A percentile compares a stretch with the other conserved stretches of the same genome.
phyloP scores from a whole-genome alignment of 345 rosid genomes.

The Schrenkiella parvula region DNA sequence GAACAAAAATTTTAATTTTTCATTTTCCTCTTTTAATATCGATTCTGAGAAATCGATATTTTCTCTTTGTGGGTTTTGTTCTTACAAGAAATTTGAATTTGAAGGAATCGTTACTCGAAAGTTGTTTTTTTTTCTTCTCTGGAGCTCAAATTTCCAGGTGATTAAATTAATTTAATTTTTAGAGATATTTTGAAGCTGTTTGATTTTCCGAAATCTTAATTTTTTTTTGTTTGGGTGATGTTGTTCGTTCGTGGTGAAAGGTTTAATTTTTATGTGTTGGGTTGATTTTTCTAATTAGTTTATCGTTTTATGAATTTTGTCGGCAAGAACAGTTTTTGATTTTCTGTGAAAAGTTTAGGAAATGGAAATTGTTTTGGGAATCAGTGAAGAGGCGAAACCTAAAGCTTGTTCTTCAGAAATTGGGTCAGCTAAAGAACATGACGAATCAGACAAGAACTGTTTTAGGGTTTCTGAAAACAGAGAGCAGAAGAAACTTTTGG shows the following conservation, averaged over 20 bases:
- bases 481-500: constrained; percentile 8
- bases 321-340: background rate
- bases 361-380: constrained; percentile 34
- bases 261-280: background rate
- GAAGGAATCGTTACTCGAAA: background rate
- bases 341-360: constrained; percentile 28
- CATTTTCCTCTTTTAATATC: background rate
- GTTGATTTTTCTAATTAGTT: background rate
- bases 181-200: background rate
- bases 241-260: background rate
- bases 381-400: constrained; percentile 6
- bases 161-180: background rate
- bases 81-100: background rate
- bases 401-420: constrained; percentile 7
- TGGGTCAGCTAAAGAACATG: constrained; percentile 1
- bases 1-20: background rate
- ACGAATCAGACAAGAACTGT: constrained; percentile 32
- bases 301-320: constrained; percentile 24
- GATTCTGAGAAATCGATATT: background rate
- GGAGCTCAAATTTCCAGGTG: constrained; percentile 14
- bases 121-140: background rate
- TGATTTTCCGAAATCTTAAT: constrained; percentile 4
- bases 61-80: background rate
- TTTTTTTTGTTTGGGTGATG: background rate
- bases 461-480: constrained; percentile 47